phyloP scores from a whole-genome alignment of 257 asterid genomes.

The Plectranthus barbatus region DNA sequence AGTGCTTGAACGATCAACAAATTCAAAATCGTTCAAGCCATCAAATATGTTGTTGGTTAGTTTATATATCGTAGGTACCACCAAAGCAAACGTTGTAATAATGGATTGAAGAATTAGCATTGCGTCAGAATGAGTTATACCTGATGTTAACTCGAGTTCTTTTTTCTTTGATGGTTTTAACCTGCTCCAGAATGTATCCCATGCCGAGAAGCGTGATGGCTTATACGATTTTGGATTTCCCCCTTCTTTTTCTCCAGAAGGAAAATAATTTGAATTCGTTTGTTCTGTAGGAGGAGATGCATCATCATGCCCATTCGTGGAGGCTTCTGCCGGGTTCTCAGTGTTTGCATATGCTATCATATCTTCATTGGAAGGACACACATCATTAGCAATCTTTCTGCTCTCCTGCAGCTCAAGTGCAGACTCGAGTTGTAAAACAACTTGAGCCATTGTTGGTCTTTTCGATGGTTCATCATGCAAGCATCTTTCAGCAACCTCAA shows the following conservation, averaged over 20 bases:
- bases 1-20: too few species aligned
- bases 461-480: conserved; percentile 26
- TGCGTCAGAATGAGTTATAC: too few species aligned
- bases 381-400: neutral
- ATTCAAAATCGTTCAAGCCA: too few species aligned
- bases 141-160: neutral
- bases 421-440: conserved; percentile 32
- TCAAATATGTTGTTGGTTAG: too few species aligned
- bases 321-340: too few species aligned
- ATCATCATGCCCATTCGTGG: neutral
- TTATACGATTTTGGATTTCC: neutral
- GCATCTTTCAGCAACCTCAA: conserved; percentile 10
- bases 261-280: neutral
- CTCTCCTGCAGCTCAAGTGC: conserved; percentile 34
- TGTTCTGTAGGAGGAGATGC: neutral
- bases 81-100: too few species aligned
- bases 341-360: neutral
- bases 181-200: conserved; percentile 16
- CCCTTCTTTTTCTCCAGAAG: neutral
- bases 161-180: conserved; percentile 8
- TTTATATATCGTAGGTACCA: too few species aligned
- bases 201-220: neutral
- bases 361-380: neutral
- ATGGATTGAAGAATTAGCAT: too few species aligned
- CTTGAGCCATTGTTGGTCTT: conserved; percentile 36